phyloP scores from a whole-genome alignment of 2,329 filamentous ascomycete genomes.

The Aspergillus pseudoterreus region DNA sequence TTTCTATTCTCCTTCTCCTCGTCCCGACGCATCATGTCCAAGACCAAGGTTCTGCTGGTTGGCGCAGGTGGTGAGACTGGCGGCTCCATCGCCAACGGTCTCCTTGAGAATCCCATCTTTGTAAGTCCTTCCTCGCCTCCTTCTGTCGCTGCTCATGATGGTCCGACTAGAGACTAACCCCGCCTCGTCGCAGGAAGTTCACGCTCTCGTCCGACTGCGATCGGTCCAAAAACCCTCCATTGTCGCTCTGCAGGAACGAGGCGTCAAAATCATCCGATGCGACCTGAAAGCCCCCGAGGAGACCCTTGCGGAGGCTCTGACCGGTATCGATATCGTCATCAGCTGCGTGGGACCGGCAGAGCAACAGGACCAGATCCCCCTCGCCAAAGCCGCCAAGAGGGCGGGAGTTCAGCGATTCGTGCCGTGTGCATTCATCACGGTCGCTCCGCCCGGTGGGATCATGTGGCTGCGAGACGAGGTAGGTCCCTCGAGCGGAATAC shows the following conservation, averaged over 20 bases:
- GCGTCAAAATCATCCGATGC: constrained; percentile 42
- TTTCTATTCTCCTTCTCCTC: constrained; percentile 1
- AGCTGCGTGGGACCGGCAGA: constrained; percentile 36
- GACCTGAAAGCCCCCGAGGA: constrained; percentile 44
- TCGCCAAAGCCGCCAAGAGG: constrained; percentile 48
- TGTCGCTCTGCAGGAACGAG: constrained; percentile 37
- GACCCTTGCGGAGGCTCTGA: constrained; percentile 41
- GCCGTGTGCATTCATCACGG: constrained; percentile 49
- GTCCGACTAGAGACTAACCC: constrained; percentile 4
- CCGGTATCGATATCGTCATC: constrained; percentile 46
- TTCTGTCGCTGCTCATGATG: neutral
- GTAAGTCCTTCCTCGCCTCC: constrained; percentile 8
- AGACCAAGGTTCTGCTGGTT: constrained; percentile 35
- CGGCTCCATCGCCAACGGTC: constrained; percentile 35
- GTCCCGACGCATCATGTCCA: constrained; percentile 26
- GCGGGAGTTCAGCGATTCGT: constrained; percentile 52
- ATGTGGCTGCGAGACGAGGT: constrained; percentile 42
- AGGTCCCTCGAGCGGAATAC: constrained; percentile 8
- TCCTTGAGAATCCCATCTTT: constrained; percentile 28
- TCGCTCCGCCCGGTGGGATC: constrained; percentile 44
- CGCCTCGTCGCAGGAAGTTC: constrained; percentile 40
- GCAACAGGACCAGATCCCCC: constrained; percentile 42
- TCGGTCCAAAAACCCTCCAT: constrained; percentile 48
- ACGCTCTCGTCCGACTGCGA: constrained; percentile 45
- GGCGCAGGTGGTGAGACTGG: constrained; percentile 40